Evolutionary conservation across 371 early-diverging fungal genomes (phyloP), one percentile per base, ranked within the genome.

Genomic region (Lichtheimia ramosa): DNA sequence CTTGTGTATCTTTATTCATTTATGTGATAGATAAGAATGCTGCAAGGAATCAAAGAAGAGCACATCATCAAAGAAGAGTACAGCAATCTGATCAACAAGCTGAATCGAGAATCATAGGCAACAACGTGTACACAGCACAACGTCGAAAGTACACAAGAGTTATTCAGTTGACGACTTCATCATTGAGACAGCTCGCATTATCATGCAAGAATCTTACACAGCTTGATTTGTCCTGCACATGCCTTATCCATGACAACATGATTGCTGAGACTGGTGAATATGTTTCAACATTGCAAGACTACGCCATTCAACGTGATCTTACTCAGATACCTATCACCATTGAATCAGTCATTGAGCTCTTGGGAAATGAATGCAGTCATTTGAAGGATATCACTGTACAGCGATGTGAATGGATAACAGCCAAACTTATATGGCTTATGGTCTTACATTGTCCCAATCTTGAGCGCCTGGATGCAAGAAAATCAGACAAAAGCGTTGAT

Each of bases 221-320:
- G 15, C 68, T 87, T 3, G 73, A 83, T 51, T 62, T 87, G 15
- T 80, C 82, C 4, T 72, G 75, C 40, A 79, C 81, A 0, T 63
- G 71, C 8, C 48, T 87, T 20, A 52, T 73, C 14, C 40, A 65
- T 23, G 88, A 87, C 61, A 79, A 70, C 34, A 46, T 72, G 13
- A 69, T 83, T 42, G 65, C 58, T 18, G 86, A 87, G 56, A 87
- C 85, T 2, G 83, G 83, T 3, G 86, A 85, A 56, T 87, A 86
- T 53, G 21, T 80, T 12, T 84, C 83, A 7, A 74, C 82, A 13
- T 51, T 84, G 20, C 87, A 81, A 49, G 61, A 73, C 52, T 79
- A 78, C 56, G 70, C 80, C 6, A 53, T 76, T 14, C 84, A 78
- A 49, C 73, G 75, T n/a, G 82, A 82, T 14, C 64, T 85, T 51